phyloP scores from a whole-genome alignment of 306 rosid genomes.

The Acacia confusa region DNA sequence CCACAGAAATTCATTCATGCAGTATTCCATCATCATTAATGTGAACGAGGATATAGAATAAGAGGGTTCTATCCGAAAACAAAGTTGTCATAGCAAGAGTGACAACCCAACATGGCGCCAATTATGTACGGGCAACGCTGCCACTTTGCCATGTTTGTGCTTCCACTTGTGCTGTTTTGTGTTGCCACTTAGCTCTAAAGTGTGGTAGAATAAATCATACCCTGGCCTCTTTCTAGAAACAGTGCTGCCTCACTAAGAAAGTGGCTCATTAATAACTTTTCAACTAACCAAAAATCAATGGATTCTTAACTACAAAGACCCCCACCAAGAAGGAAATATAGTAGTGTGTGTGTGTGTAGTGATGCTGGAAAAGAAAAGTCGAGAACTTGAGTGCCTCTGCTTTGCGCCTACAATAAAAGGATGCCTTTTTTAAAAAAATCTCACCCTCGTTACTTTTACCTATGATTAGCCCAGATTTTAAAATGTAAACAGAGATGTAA shows the following conservation, averaged over 20 bases:
- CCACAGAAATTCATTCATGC: neutral
- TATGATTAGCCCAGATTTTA: neutral
- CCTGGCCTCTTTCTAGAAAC: slow-evolving; percentile 32
- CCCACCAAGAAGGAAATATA: neutral
- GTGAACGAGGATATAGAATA: neutral
- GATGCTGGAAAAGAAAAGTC: neutral
- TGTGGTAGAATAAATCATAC: slow-evolving; percentile 25
- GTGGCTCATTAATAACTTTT: slow-evolving; percentile 31
- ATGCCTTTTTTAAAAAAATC: neutral
- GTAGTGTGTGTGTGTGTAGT: no score
- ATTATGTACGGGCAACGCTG: slow-evolving; percentile 35
- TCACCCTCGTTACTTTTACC: neutral
- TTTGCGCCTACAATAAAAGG: neutral
- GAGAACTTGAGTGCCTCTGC: neutral
- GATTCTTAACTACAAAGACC: slow-evolving; percentile 6
- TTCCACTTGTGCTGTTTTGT: slow-evolving; percentile 34
- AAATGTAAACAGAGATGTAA: neutral
- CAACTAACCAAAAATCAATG: slow-evolving; percentile 19
- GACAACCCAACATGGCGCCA: slow-evolving; percentile 42
- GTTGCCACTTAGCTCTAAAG: slow-evolving; percentile 38
- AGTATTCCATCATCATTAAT: neutral
- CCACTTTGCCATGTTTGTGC: slow-evolving; percentile 21
- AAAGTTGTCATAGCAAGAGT: slow-evolving; percentile 22
- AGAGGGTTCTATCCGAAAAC: slow-evolving; percentile 36
- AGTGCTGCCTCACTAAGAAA: slow-evolving; percentile 30